Base-by-base conservation (phyloP, 169 alveolate species). In the Plasmodium reichenowi region DNA sequence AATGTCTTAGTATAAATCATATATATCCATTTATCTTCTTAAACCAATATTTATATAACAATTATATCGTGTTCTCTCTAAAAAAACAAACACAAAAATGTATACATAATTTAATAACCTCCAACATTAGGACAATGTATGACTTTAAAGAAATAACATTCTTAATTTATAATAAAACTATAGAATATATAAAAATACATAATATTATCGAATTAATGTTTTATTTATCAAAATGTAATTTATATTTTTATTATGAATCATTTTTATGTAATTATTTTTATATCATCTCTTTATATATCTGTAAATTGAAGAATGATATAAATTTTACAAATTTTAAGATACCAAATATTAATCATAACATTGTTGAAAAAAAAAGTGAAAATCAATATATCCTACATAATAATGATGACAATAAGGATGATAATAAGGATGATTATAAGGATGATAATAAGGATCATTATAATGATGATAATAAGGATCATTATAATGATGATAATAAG, bases 11-110 rank as follows among this genome's bases (percentile, higher is more conserved):
- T 62, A 20, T 22, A 15, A 86, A 86, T 22, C 50, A 62, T 22
- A 86, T 86, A 71, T 13, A 8, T 22, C 92, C 92, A 38, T 86
- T 86, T 62, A 15, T 52, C 12, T 72, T 86, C 52, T 52, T 86
- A 32, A 86, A 86, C 54, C 26, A 72, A 58, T 48, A 60, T 54
- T 24, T 86, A 10, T 72, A 72, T 48, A 38, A 22, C 29, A n/a
- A 20, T 47, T 72, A 45, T 52, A 71, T 43, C 29, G n/a, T 12
- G 7, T n/a, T 15, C 2, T 3, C 47, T 38, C 52, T 45, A 58
- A 45, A 59, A 3, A 17, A 13, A 6, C 17, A 15, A 32, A 26
- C 68, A 58, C 20, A 43, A 22, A 47, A 54, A 1, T 43, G 2
- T 3, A 32, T 7, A 4, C 29, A 50, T 32, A 64, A 43, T 52